These are phyloP conservation scores for Marasmius tenuissimus DNA, from an alignment of 1,284 basidiomycete species.

Conservation along the genomic window DNA sequence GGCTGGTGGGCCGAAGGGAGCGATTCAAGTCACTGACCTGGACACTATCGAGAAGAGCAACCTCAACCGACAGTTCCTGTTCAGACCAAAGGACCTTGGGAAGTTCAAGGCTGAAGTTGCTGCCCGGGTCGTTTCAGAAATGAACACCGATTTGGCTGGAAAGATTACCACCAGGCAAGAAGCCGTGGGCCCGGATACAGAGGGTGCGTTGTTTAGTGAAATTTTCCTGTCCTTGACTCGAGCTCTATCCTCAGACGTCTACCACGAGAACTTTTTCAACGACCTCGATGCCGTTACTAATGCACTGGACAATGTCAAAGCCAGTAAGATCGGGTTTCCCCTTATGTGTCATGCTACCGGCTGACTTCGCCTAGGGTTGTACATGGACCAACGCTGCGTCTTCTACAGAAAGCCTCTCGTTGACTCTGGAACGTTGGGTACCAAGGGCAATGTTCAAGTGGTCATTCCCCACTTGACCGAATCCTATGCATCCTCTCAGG, in stretches of 20 bases:
- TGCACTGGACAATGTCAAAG: conserved; percentile 97
- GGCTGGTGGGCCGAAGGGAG: conserved; percentile 77
- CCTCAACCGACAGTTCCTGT: conserved; percentile 97
- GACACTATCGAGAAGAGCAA: conserved; percentile 99
- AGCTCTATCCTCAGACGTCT: conserved; percentile 63
- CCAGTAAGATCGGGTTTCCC: conserved; percentile 58
- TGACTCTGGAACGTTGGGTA: conserved; percentile 97
- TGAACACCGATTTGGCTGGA: conserved; percentile 92
- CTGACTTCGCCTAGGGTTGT: conserved; percentile 61
- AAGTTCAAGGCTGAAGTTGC: conserved; percentile 98
- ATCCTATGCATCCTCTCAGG: conserved; percentile 97
- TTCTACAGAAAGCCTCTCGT: conserved; percentile 97
- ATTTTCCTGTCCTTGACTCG: conserved; percentile 8
- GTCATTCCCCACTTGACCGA: conserved; percentile 95
- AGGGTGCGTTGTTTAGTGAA: conserved; percentile 59
- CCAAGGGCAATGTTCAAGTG: conserved; percentile 98
- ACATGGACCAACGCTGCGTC: conserved; percentile 99
- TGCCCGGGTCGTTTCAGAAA: conserved; percentile 88
- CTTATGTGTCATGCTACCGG: conserved; percentile 2
- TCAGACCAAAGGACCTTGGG: conserved; percentile 95
- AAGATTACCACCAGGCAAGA: conserved; percentile 93
- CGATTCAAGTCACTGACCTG: conserved; percentile 94
- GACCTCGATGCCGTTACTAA: conserved; percentile 96
- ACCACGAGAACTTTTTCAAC: conserved; percentile 89
- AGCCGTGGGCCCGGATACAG: conserved; percentile 91